Base-by-base conservation (phyloP, 2,329 filamentous ascomycete genomes). In the Massarina eburnea region DNA sequence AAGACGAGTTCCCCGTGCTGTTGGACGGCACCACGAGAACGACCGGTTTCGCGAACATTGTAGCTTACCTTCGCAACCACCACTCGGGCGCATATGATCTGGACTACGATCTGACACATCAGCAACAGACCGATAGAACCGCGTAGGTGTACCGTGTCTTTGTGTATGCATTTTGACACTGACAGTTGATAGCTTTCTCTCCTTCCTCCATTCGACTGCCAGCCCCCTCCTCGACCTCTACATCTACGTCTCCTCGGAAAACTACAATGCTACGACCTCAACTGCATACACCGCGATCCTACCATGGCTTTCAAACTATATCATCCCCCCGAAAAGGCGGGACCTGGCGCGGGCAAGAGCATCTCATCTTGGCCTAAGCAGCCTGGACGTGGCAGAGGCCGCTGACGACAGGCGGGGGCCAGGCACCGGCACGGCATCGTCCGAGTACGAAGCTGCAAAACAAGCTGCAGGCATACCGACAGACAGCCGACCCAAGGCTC, bases 241-340 rank as follows among this genome's bases (percentile, higher is more conserved):
- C 41, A 85, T 97, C 58, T 97, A 95, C 70, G 87, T 94, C 52
- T 94, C 91, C 24, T 89, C 86, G 46, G 83, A 90, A 53, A 96
- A 97, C 74, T 99, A 94, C 80, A 78, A 84, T 44, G 76, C 79
- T 34, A 75, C 80, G 39, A 96, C 91, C 3, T 84, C 90, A 14
- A 88, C 90, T 2, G 86, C 89, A 29, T 96, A 91, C 73, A 89
- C 85, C 55, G 74, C 77, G 5, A 80, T 96, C 45, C 81, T 97
- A 30, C 82, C 87, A 32, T 95, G 94, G 77, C 91, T 94, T 15
- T 79, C 91, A 51, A 91, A 91, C 59, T 99, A 94, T 82, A 87
- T 88, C 33, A 77, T 95, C 4, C 91, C 91, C 2, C 84, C 88
- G 1, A 76, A 82, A 45, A 76, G 90, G 43, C 87, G 91, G 39